These are phyloP conservation scores for Fusarium sublunatum DNA, from an alignment of 2,329 filamentous ascomycete species.

Conservation along the genomic window DNA sequence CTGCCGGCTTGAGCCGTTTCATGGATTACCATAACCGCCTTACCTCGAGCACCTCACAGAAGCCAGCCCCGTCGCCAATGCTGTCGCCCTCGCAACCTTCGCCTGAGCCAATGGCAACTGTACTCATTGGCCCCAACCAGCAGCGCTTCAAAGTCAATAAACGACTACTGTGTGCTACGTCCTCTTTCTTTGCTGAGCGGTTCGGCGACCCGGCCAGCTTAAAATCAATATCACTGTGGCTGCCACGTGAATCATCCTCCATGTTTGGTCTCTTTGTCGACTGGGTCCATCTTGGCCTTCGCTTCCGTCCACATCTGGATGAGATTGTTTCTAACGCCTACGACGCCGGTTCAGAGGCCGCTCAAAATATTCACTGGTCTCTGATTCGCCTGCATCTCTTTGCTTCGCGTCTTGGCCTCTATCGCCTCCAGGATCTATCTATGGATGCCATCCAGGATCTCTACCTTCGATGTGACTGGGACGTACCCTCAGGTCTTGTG, in stretches of 20 bases:
- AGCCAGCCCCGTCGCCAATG: conserved; percentile 39
- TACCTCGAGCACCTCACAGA: conserved; percentile 34
- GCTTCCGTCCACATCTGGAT: conserved; percentile 59
- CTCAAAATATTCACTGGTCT: conserved; percentile 64
- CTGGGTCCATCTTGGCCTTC: conserved; percentile 61
- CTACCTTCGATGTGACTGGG: conserved; percentile 69
- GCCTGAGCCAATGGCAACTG: conserved; percentile 47
- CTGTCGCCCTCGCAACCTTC: conserved; percentile 36
- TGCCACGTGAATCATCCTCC: conserved; percentile 60
- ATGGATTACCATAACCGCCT: conserved; percentile 29
- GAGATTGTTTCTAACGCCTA: conserved; percentile 51
- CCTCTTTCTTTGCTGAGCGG: conserved; percentile 61
- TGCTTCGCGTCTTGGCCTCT: conserved; percentile 62
- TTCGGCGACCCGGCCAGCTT: conserved; percentile 52
- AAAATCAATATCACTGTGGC: conserved; percentile 52
- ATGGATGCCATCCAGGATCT: conserved; percentile 70
- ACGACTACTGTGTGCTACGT: conserved; percentile 59
- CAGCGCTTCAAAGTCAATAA: conserved; percentile 57
- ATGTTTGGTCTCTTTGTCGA: conserved; percentile 66
- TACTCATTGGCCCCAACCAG: conserved; percentile 58
- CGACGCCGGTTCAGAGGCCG: conserved; percentile 44
- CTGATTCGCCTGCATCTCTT: conserved; percentile 68
- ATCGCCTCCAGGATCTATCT: conserved; percentile 64
- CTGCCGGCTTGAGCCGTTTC: conserved; percentile 39
- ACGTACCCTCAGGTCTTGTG: conserved; percentile 64